Conservation (phyloP, 2,329 filamentous ascomycete species). For the Hypomyces perniciosus region DNA sequence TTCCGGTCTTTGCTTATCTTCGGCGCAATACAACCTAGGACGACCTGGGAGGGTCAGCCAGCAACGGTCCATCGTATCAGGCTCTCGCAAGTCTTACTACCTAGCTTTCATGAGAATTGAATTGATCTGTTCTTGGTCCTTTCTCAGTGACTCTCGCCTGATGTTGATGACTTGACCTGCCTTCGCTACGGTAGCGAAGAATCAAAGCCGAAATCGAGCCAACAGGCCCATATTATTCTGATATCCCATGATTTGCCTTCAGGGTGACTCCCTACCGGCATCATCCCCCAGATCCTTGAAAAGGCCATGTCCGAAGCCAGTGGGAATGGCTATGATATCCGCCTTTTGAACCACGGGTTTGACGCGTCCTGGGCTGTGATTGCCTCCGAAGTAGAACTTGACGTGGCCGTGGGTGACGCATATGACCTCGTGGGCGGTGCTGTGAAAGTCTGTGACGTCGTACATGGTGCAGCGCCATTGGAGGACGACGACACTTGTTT, state of each 20-base stretch:
- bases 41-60: too few relatives aligned
- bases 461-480: constrained; percentile 70
- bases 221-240: constrained; percentile 21
- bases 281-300: constrained; percentile 47
- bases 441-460: constrained; percentile 59
- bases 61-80: too few relatives aligned
- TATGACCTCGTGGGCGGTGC: constrained; percentile 61
- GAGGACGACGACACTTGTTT: constrained; percentile 43
- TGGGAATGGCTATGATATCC: constrained; percentile 60
- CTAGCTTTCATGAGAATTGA: too few relatives aligned
- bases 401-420: constrained; percentile 53
- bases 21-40: too few relatives aligned
- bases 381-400: constrained; percentile 57
- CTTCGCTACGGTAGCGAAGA: too few relatives aligned
- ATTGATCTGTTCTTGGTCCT: too few relatives aligned
- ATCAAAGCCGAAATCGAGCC: constrained; percentile 16
- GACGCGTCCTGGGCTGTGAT: constrained; percentile 40
- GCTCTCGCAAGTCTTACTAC: too few relatives aligned
- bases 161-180: too few relatives aligned
- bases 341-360: constrained; percentile 51
- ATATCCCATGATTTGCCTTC: constrained; percentile 58
- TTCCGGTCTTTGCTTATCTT: not conserved
- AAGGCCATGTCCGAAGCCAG: constrained; percentile 58
- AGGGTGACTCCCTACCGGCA: constrained; percentile 63
- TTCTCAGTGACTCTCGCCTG: too few relatives aligned